Conservation (phyloP, 169 alveolate genomes). For the Miamiensis avidus region DNA sequence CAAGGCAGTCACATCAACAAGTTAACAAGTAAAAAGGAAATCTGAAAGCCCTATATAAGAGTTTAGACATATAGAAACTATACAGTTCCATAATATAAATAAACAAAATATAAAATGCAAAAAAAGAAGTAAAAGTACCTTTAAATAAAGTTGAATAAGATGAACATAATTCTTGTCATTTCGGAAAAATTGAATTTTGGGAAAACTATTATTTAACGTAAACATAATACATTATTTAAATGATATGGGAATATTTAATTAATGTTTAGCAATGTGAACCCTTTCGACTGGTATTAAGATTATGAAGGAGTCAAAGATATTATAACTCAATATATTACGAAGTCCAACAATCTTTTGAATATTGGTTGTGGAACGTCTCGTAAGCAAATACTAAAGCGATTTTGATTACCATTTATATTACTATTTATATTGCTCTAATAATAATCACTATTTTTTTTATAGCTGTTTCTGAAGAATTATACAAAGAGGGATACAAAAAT, state of each 20-base stretch:
- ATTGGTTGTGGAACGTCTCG: conserved; percentile 91
- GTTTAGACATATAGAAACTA: no score
- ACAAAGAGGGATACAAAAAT: conserved; percentile 77
- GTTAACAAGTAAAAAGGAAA: no score
- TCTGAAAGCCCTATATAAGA: no score
- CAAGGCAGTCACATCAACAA: no score
- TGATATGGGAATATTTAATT: background rate
- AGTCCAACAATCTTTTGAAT: conserved; percentile 62
- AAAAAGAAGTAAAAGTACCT: background rate
- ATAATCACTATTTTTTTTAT: background rate
- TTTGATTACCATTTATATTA: background rate
- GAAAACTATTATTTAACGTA: conserved; percentile 54
- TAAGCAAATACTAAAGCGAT: background rate
- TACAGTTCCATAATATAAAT: no score
- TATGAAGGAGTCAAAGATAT: conserved; percentile 44
- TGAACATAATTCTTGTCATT: conserved; percentile 30
- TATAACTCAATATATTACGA: conserved; percentile 27
- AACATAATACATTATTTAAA: background rate
- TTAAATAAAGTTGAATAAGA: background rate
- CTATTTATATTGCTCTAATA: background rate
- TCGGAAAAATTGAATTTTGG: conserved; percentile 62
- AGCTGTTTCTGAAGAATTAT: conserved; percentile 82
- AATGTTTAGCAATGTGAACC: conserved; percentile 34
- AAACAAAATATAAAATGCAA: no score
- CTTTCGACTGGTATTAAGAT: conserved; percentile 61